These are phyloP conservation scores for Oryza nivara DNA, from an alignment of 176 grass and related monocot genomes.

Conservation along the genomic window DNA sequence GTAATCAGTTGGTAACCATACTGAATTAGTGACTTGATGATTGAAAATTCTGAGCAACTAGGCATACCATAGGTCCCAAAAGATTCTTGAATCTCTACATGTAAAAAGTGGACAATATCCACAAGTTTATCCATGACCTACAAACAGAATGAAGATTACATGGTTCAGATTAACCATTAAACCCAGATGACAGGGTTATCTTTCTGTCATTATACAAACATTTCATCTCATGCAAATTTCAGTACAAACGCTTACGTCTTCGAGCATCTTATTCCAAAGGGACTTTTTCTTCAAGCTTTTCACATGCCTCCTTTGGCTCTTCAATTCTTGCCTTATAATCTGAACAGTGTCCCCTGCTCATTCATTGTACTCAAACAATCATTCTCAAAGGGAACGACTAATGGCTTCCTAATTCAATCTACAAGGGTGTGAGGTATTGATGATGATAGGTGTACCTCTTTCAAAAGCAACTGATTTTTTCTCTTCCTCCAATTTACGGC, in stretches of 20 bases:
- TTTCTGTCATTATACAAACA: background rate
- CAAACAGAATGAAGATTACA: conserved; percentile 18
- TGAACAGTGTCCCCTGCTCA: conserved; percentile 66
- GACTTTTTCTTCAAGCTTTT: conserved; percentile 78
- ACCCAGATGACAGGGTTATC: background rate
- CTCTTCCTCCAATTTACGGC: conserved; percentile 63
- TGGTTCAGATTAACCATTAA: conserved; percentile 14
- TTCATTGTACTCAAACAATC: background rate
- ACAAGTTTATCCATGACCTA: conserved; percentile 96
- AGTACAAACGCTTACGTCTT: conserved; percentile 55
- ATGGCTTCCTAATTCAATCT: conserved; percentile 7
- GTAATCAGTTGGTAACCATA: conserved; percentile 8
- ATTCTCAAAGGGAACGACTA: background rate
- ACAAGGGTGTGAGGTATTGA: background rate
- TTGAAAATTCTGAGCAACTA: background rate
- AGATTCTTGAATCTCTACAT: conserved; percentile 77
- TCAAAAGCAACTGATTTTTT: conserved; percentile 61
- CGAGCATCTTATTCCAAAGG: conserved; percentile 67
- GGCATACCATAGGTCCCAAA: conserved; percentile 80
- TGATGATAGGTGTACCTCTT: conserved; percentile 54
- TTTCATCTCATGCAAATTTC: background rate
- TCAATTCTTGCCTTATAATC: conserved; percentile 75
- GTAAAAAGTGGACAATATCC: conserved; percentile 88
- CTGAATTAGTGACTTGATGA: background rate
- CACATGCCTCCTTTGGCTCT: conserved; percentile 73